phyloP scores from a whole-genome alignment of 2,329 filamentous ascomycete genomes.

The Catunica adiposa region DNA sequence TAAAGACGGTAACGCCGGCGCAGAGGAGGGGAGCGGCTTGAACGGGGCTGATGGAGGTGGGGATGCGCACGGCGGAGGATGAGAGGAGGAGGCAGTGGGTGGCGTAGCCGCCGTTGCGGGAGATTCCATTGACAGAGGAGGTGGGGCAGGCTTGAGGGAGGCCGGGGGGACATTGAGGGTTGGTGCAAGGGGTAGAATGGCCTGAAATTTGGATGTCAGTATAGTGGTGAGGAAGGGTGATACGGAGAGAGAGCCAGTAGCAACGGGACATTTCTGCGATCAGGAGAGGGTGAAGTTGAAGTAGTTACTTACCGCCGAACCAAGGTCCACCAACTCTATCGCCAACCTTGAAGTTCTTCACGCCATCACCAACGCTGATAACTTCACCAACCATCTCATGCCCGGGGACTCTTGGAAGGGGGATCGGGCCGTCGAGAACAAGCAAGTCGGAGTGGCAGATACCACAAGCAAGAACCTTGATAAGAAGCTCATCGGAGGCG shows the following conservation, averaged over 20 bases:
- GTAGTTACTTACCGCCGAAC: slow-evolving; percentile 40
- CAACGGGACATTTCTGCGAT: slow-evolving; percentile 32
- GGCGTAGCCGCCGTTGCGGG: slow-evolving; percentile 48
- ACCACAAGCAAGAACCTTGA: slow-evolving; percentile 57
- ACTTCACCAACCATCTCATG: slow-evolving; percentile 58
- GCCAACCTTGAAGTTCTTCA: slow-evolving; percentile 42
- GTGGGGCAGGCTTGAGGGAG: slow-evolving; percentile 54
- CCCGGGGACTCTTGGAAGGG: slow-evolving; percentile 44
- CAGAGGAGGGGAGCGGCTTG: slow-evolving; percentile 44
- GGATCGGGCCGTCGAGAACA: slow-evolving; percentile 31
- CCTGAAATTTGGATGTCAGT: neutral
- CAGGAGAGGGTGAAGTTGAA: neutral
- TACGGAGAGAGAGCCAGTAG: neutral
- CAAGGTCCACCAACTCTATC: slow-evolving; percentile 52
- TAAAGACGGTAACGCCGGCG: slow-evolving; percentile 49
- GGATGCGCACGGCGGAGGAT: slow-evolving; percentile 43
- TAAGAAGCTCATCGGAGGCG: slow-evolving; percentile 39
- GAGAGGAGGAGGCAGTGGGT: slow-evolving; percentile 44
- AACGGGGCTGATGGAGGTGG: slow-evolving; percentile 30
- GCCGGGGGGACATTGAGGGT: slow-evolving; percentile 45
- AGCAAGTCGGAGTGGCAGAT: slow-evolving; percentile 49
- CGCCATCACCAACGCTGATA: slow-evolving; percentile 39
- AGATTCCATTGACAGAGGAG: slow-evolving; percentile 46
- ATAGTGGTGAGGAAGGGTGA: neutral
- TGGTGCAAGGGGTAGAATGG: slow-evolving; percentile 24